Base-by-base conservation (phyloP, 2,329 filamentous ascomycete genomes). In the Diplodia seriata region DNA sequence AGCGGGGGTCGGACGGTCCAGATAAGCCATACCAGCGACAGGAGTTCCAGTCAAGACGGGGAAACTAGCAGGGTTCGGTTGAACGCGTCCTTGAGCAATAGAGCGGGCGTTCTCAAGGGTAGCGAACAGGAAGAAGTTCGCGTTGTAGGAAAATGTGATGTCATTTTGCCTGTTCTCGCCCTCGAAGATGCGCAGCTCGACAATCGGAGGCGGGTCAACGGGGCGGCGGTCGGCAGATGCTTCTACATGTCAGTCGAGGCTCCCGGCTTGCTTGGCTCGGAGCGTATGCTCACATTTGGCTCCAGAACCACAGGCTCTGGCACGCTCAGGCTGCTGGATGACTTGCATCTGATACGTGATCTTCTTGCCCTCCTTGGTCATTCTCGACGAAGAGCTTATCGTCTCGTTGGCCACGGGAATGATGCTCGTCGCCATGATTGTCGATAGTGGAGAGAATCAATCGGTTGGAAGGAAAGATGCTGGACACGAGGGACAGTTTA, bases 61-160 rank as follows among this genome's bases (percentile, higher is more conserved):
- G 53, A 90, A 89, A 68, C 89, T 90, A 61, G 88, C 87, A 12
- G 90, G 87, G n/a, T 88, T 36, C 7, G 77, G 66, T 85, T 85
- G 14, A 89, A 87, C 55, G 92, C 88, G 72, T 62, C 91, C 91
- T 69, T 93, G 90, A 20, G 93, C 93, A 69, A 97, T 91, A 23
- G 53, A 49, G 14, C 67, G 59, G 31, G 67, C 67, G 14, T 64
- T 68, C 23, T 68, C 67, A 40, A 99, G 85, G 6, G 93, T 97
- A 63, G 94, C 92, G 75, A 93, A 98, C 50, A 98, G 89, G 81
- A 99, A 98, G 86, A 98, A 98, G 81, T 97, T 97, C 76, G 94
- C 94, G 76, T 97, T 94, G 83, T 97, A 97, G 69, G 89, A 87
- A 75, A 97, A 97, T 1, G 95, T 98, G 74, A 89, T 84, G 31